Conservation (phyloP, 2,329 filamentous ascomycete species). For the Beauveria pseudobassiana region DNA sequence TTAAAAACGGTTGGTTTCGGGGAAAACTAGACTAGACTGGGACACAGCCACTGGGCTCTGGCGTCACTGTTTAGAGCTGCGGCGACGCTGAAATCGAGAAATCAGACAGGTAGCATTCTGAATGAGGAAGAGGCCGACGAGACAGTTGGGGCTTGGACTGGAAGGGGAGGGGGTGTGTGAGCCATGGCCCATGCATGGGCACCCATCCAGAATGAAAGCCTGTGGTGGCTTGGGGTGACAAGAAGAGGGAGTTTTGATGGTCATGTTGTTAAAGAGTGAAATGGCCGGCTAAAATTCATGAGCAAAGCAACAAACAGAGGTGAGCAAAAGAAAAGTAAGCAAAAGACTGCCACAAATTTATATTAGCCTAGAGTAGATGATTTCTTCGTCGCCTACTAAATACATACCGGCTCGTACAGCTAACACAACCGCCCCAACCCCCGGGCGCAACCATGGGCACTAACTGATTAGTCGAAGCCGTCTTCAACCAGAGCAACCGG, state of each 20-base stretch:
- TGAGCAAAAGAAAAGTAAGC: neutral
- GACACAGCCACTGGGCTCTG: neutral
- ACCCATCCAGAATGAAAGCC: neutral
- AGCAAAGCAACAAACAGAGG: neutral
- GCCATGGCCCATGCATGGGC: neutral
- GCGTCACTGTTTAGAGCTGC: neutral
- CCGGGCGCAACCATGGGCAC: neutral
- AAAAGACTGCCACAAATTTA: neutral
- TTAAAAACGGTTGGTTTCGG: neutral
- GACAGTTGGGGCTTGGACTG: neutral
- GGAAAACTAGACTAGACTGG: neutral
- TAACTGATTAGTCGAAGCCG: neutral
- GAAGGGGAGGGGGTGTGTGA: neutral
- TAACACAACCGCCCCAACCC: neutral
- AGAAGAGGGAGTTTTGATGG: neutral
- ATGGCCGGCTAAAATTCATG: neutral
- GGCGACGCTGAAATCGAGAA: neutral
- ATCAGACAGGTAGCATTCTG: neutral
- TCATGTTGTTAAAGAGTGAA: neutral
- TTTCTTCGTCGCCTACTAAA: neutral
- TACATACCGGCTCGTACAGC: neutral
- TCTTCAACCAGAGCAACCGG: neutral
- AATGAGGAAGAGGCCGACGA: neutral
- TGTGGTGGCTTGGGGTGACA: neutral
- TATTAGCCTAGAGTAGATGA: neutral